These are phyloP conservation scores for Populus hybrid DNA, from an alignment of 441 rosid species.

Conservation along the genomic window DNA sequence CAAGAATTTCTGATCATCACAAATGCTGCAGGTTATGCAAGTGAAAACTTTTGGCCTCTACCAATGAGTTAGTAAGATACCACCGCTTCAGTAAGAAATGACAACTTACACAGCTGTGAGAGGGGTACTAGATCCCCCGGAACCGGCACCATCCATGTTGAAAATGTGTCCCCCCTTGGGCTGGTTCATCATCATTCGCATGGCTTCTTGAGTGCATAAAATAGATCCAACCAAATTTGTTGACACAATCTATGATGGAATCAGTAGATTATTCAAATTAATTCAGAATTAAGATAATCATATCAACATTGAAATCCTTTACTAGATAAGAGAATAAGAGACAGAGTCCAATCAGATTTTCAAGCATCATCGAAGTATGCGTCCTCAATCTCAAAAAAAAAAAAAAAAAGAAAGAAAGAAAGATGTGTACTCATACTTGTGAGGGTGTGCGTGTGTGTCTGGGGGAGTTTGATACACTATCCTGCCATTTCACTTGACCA, in stretches of 20 bases:
- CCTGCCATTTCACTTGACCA: background rate
- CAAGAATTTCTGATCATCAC: background rate
- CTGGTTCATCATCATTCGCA: slow-evolving; percentile 66
- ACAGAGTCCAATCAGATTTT: background rate
- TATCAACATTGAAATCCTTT: background rate
- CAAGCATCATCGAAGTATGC: background rate
- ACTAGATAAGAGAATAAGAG: background rate
- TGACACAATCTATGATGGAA: slow-evolving; percentile 62
- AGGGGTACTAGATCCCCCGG: slow-evolving; percentile 95
- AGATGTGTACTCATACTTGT: background rate
- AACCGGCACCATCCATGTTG: slow-evolving; percentile 97
- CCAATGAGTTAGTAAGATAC: background rate
- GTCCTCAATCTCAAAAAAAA: background rate
- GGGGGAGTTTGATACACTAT: background rate
- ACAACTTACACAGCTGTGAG: slow-evolving; percentile 88
- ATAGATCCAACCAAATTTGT: slow-evolving; percentile 89
- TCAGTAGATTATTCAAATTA: background rate
- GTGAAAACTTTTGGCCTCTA: background rate
- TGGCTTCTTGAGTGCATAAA: slow-evolving; percentile 90
- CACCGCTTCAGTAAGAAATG: background rate
- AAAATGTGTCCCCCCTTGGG: slow-evolving; percentile 78
- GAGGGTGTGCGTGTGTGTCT: background rate
- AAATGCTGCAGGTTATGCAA: background rate
- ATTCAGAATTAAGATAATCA: background rate
- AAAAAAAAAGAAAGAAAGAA: no score